phyloP scores from a whole-genome alignment of 1,139 yeast species.

The Suhomyces taliae region DNA sequence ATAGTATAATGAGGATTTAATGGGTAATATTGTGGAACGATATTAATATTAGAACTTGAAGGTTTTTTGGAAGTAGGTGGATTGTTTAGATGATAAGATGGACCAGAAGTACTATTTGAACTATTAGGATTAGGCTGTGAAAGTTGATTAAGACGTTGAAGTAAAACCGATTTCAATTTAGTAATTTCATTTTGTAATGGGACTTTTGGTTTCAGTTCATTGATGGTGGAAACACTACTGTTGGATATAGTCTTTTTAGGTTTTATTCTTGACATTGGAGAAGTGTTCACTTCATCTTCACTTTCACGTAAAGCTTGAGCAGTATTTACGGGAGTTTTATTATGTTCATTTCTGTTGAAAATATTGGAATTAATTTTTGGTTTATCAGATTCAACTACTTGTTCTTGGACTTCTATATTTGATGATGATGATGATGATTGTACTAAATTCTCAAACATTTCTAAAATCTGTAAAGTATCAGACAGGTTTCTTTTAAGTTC shows the following conservation, averaged over 20 bases:
- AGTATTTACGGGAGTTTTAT: conserved; percentile 15
- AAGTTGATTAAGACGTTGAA: conserved; percentile 11
- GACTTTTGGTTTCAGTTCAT: not conserved
- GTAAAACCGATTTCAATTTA: conserved; percentile 12
- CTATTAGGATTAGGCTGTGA: not conserved
- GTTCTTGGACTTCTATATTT: conserved; percentile 1
- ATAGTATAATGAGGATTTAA: conserved; percentile 38
- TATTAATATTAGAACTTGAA: conserved; percentile 20
- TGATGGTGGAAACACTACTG: not conserved
- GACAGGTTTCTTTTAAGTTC: conserved; percentile 48
- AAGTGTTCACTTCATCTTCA: conserved; percentile 14
- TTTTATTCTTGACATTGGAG: conserved; percentile 16
- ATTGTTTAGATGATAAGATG: conserved; percentile 16
- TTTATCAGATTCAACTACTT: conserved; percentile 3
- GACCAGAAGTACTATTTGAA: conserved; percentile 3
- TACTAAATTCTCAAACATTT: conserved; percentile 39
- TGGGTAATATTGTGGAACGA: conserved; percentile 39
- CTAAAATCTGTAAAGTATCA: conserved; percentile 52
- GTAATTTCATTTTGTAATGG: conserved; percentile 11
- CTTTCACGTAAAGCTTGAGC: conserved; percentile 7
- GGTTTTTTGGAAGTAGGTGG: conserved; percentile 16
- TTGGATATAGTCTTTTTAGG: conserved; percentile 5
- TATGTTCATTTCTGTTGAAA: conserved; percentile 11
- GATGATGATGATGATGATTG: not conserved
- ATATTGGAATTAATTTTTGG: conserved; percentile 14